These are phyloP conservation scores for Blastobotrys robertii DNA, from an alignment of 805 yeast species.

Conservation along the genomic window DNA sequence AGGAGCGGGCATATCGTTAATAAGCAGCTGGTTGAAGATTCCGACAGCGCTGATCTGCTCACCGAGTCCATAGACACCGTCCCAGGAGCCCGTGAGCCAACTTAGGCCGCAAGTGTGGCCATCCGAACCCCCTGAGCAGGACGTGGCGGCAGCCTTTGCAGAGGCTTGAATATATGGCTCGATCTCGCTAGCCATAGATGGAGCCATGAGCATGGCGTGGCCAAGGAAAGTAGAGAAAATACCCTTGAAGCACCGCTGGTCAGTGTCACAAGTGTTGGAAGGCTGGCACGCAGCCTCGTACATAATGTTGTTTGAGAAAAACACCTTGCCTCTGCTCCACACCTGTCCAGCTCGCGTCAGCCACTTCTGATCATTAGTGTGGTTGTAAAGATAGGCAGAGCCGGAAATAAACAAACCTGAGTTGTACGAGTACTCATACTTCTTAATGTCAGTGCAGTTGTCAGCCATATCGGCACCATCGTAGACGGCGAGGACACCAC, in stretches of 20 bases:
- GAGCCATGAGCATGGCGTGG: constrained; percentile 50
- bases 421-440: constrained; percentile 65
- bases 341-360: constrained; percentile 40
- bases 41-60: constrained; percentile 79
- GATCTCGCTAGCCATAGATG: constrained; percentile 41
- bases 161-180: constrained; percentile 38
- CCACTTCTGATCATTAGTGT: constrained; percentile 53
- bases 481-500: constrained; percentile 35
- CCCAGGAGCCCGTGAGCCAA: constrained; percentile 58
- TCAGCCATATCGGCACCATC: constrained; percentile 54
- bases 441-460: constrained; percentile 41
- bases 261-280: constrained; percentile 48
- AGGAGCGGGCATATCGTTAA: constrained; percentile 37
- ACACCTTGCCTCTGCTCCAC: constrained; percentile 35
- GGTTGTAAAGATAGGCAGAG: constrained; percentile 56
- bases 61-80: constrained; percentile 65
- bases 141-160: constrained; percentile 61
- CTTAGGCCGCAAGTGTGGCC: constrained; percentile 73
- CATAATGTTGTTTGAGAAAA: constrained; percentile 44
- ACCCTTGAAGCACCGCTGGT: constrained; percentile 68
- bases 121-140: constrained; percentile 76
- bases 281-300: constrained; percentile 68
- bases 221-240: constrained; percentile 58
- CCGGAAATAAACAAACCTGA: constrained; percentile 63
- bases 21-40: constrained; percentile 36